A percentile compares a stretch with the other conserved stretches of the same genome.
Evolutionary conservation across 2,329 filamentous ascomycete species (phyloP).

Genomic region (Dissoconium aciculare): DNA sequence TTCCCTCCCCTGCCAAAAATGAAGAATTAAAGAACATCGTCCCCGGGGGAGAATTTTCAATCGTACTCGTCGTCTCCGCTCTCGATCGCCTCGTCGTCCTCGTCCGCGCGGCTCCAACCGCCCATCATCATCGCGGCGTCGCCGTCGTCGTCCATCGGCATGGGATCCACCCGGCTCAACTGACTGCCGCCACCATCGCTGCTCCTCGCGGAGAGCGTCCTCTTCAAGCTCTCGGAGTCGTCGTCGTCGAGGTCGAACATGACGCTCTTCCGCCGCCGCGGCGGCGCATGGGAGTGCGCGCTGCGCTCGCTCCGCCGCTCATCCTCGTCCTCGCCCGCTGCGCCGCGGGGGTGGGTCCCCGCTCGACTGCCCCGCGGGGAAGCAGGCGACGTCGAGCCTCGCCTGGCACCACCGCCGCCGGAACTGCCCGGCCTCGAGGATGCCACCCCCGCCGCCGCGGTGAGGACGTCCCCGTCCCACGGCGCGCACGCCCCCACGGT

Average conservation of each 20-base stretch:
- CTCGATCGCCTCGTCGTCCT: constrained; percentile 6
- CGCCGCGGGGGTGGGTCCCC: too few relatives aligned
- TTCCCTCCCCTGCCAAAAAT: too few relatives aligned
- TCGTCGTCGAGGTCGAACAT: constrained; percentile 19
- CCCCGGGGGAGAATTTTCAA: too few relatives aligned
- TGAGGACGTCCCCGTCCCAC: constrained; percentile 77
- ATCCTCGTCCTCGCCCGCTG: too few relatives aligned
- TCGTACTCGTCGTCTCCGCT: too few relatives aligned
- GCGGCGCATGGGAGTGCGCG: background rate
- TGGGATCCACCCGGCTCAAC: constrained; percentile 15
- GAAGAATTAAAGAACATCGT: too few relatives aligned
- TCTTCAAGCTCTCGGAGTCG: constrained; percentile 8
- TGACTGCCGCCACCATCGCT: constrained; percentile 7
- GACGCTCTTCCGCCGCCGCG: constrained; percentile 14
- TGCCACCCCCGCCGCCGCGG: constrained; percentile 30
- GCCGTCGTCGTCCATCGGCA: constrained; percentile 17
- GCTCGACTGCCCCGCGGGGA: too few relatives aligned
- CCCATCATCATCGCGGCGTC: too few relatives aligned
- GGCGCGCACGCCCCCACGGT: constrained; percentile 72
- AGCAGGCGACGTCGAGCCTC: too few relatives aligned
- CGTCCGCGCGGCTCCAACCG: constrained; percentile 16
- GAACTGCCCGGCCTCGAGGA: background rate
- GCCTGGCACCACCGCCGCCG: constrained; percentile 1
- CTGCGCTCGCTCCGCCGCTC: background rate
- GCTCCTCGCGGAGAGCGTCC: too few relatives aligned